These are phyloP conservation scores for Aspergillus nanangensis DNA, from an alignment of 495 filamentous ascomycete species.

Conservation along the genomic window DNA sequence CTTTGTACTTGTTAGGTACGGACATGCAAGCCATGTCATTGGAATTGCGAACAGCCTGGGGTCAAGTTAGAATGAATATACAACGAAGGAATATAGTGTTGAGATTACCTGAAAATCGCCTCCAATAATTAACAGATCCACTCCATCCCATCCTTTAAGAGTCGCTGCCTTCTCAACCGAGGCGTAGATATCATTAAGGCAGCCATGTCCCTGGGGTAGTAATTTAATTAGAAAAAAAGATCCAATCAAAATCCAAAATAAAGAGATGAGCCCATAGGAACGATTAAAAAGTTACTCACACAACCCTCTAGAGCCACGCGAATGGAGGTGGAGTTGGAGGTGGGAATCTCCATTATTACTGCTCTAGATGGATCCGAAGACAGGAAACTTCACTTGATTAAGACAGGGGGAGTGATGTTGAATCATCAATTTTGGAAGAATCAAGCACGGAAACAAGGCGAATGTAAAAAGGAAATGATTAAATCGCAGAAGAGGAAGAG, in stretches of 20 bases:
- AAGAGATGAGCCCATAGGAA: neutral
- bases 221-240: constrained; percentile 11
- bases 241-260: neutral
- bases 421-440: neutral
- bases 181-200: constrained; percentile 83
- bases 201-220: constrained; percentile 72
- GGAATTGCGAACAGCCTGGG: constrained; percentile 77
- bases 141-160: constrained; percentile 64
- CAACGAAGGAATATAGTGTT: neutral
- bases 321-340: constrained; percentile 17
- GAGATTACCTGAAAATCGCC: constrained; percentile 77
- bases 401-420: too few relatives aligned
- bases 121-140: constrained; percentile 83
- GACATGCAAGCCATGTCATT: constrained; percentile 83
- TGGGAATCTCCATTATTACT: constrained; percentile 8
- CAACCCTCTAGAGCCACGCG: constrained; percentile 74
- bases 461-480: neutral
- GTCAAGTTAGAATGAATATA: constrained; percentile 17
- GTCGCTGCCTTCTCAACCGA: constrained; percentile 59
- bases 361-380: neutral
- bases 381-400: neutral
- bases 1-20: constrained; percentile 76
- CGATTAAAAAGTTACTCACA: constrained; percentile 45
- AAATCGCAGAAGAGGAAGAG: neutral
- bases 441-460: neutral